phyloP scores from a whole-genome alignment of 495 filamentous ascomycete genomes.

The Rusavskia elegans region DNA sequence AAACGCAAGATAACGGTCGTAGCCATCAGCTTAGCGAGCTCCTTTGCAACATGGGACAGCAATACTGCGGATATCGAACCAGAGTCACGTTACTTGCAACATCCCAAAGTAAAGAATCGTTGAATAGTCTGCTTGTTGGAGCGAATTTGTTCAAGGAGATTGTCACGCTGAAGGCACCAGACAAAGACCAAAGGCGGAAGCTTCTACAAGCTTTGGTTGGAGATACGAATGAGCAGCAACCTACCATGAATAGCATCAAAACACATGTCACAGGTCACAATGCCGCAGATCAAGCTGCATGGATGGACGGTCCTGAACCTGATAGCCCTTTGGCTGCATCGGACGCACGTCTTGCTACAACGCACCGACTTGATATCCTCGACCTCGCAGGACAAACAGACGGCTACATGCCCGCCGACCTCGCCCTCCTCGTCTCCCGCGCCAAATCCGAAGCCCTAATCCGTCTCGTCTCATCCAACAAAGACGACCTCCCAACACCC shows the following conservation, averaged over 20 bases:
- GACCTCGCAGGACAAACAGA: conserved; percentile 87
- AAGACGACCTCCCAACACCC: conserved; percentile 16
- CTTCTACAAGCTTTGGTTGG: conserved; percentile 56
- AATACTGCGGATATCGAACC: conserved; percentile 60
- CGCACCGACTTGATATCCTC: conserved; percentile 77
- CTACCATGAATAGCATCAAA: conserved; percentile 17
- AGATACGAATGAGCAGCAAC: conserved; percentile 3
- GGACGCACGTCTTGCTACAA: conserved; percentile 41
- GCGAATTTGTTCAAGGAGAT: conserved; percentile 73
- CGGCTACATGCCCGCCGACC: conserved; percentile 93
- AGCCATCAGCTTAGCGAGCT: conserved; percentile 86
- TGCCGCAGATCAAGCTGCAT: conserved; percentile 38
- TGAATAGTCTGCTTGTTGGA: conserved; percentile 66
- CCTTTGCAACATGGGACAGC: conserved; percentile 63
- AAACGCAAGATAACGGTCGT: conserved; percentile 79
- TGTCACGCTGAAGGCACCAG: conserved; percentile 69
- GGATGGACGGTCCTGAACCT: conserved; percentile 51
- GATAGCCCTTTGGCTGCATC: conserved; percentile 31
- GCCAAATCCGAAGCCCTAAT: conserved; percentile 87
- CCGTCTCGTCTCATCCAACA: conserved; percentile 33
- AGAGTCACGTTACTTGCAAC: conserved; percentile 81
- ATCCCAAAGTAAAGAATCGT: conserved; percentile 75
- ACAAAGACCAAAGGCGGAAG: conserved; percentile 74
- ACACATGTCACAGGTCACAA: conserved; percentile 24
- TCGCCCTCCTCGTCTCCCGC: conserved; percentile 69